Base-by-base conservation (phyloP, 1,139 yeast species). In the Pichia sorboxylosa region DNA sequence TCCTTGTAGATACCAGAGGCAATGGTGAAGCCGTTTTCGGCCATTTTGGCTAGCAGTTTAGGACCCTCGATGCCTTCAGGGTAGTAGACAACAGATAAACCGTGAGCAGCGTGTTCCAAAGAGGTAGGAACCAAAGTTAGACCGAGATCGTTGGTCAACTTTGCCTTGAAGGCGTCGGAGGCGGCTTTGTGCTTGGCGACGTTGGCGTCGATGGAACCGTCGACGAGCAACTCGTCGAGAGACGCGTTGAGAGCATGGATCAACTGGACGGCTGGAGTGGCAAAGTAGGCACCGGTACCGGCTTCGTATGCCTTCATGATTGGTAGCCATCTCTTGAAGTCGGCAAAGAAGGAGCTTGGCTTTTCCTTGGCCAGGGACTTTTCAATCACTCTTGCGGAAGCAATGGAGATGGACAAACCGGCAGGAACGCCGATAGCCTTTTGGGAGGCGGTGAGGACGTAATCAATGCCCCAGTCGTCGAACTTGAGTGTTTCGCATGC, bases 371-470 rank as follows among this genome's bases (percentile, higher is more conserved):
- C 51, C 37, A 74, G 58, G 1, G 82, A 80, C 51, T 69, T 70
- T 8, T 59, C 56, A 31, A 84, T 61, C 10, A 94, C 95, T 47
- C 94, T 71, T 34, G 64, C 72, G 29, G 93, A 78, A 22, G 84
- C 76, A 56, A 70, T 72, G 23, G 82, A 74, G 47, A 87, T 70
- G 16, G 90, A 73, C 47, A 87, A 69, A 19, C 98, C 98, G 13
- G 96, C 78, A 33, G 97, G 96, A 22, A 80, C 93, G 35, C 95
- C 96, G 49, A 87, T 65, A 24, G 95, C 97, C 65, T 87, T 90
- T 59, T 87, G 97, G 16, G 96, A 84, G 2, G 94, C 97, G 31
- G 94, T 80, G 45, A 87, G 65, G 28, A 75, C 93, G 47, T 69
- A 83, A 58, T 87, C 98, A 36, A 87, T 57, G 8, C 85, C 87